Conservation (phyloP, 1,139 yeast species). For the Yamadazyma diospyri region DNA sequence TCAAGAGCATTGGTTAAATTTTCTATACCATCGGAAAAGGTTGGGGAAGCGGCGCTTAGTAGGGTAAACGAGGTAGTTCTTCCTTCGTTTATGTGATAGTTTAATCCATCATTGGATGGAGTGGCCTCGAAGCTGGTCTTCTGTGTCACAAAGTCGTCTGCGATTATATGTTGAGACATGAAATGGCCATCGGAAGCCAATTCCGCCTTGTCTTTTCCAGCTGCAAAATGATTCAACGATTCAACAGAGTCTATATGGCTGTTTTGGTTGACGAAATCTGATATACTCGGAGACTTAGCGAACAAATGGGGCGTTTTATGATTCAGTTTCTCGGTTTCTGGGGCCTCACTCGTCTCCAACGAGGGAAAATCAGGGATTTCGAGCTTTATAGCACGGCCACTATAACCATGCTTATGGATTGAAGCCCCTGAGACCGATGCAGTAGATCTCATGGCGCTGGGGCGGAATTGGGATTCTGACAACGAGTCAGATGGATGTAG, state of each 20-base stretch:
- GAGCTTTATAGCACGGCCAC: neutral
- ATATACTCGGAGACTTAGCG: constrained; percentile 3
- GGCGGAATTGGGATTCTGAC: neutral
- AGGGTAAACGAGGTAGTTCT: constrained; percentile 5
- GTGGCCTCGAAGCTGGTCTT: neutral
- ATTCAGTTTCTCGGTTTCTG: neutral
- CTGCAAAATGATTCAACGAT: neutral
- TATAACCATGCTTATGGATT: too few species aligned
- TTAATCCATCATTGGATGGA: neutral
- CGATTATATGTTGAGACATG: neutral
- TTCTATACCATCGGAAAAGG: constrained; percentile 23
- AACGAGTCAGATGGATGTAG: neutral
- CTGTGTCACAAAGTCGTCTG: constrained; percentile 4
- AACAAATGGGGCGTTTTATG: constrained; percentile 2
- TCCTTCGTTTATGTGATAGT: neutral
- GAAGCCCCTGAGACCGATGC: neutral
- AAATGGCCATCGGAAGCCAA: constrained; percentile 1
- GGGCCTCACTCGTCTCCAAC: neutral
- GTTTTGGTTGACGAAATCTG: constrained; percentile 2
- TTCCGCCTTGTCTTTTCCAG: neutral
- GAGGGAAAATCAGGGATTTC: neutral
- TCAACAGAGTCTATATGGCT: neutral
- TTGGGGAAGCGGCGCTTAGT: constrained; percentile 9
- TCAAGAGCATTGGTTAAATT: constrained; percentile 27
- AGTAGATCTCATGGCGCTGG: neutral